Base-by-base conservation (phyloP, 2,329 filamentous ascomycete genomes). In the Ascochyta clinopodiicola region DNA sequence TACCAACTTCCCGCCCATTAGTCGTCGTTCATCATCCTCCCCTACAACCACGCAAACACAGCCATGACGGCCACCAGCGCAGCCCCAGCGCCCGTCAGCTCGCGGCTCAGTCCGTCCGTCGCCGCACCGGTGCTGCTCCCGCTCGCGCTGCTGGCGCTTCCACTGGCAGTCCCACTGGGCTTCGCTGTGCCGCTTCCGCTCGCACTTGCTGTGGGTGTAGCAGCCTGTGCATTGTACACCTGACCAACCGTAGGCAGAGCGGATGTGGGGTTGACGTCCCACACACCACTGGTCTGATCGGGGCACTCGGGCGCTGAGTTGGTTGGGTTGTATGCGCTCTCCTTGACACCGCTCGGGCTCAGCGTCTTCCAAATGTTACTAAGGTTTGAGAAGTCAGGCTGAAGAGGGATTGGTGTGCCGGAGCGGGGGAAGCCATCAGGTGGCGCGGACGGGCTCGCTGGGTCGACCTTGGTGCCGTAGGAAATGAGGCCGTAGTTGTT, bases 401-500 rank as follows among this genome's bases (percentile, higher is more conserved):
- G 78, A 25, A 92, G 79, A 0, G 91, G 89, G 0, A 82, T 89
- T 0, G 92, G 92, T 0, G 84, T 91, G 48, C 92, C 92, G 44
- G 84, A 84, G 62, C 89, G 84, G 0, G 85, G 83, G 75, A 83
- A 92, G 31, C 90, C 89, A 64, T 86, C 90, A 13, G 83, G 80
- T n/a, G 82, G 84, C 1, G 81, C 69, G 40, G 59, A 61, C 2
- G 74, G 66, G 19, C 67, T 65, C 1, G 81, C 75, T 21, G 81
- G 77, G 32, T 80, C 81, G 10, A 81, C 82, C n/a, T 80, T 75
- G 3, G 84, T 78, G 1, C 89, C 90, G 71, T 96, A 96, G 19
- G 83, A 87, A 65, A 96, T 84, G 32, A 96, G 81, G 35, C 92
- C 92, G 74, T 96, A 96, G 68, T 91, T 77, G 75, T 96, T 96